Base-by-base conservation (phyloP, 2,329 filamentous ascomycete species). In the Mariannaea elegans region DNA sequence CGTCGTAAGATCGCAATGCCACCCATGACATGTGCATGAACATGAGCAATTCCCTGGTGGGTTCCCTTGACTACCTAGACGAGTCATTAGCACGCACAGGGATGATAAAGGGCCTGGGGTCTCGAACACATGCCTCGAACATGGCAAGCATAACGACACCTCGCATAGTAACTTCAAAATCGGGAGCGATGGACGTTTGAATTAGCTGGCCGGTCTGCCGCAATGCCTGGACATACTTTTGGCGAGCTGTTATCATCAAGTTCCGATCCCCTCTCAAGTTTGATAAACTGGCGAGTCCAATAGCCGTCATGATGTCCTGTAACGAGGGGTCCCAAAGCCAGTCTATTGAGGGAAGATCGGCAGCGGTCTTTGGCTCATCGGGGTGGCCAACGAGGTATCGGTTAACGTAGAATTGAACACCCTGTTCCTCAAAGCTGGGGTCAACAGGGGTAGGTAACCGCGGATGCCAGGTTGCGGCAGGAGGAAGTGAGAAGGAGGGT, bases 1-100 rank as follows among this genome's bases (percentile, higher is more conserved):
- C 74, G 78, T 56, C 81, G 80, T 16, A 88, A 75, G n/a, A 90
- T 73, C 10, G 87, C 85, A 42, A 84, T 79, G 2, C 85, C 86
- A 1, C 87, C 87, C 65, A 83, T 78, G 44, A 88, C 81, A 69
- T 90, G 87, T 6, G 82, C 82, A 51, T 81, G 82, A 62, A 86
- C 87, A 18, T 80, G 80, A 14, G 80, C 75, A 18, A 83, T 78
- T 21, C 81, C 78, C 52, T 80, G 71, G 32, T 78, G 76, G 3
- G 78, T 78, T 32, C 82, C 80, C 58, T 79, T 81, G n/a, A 82
- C 81, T 9, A 80, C 72, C 79, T 80, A 44, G 8, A 14, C 7
- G 31, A 9, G 9, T 9, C 24, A 13, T 74, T 49, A 74, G 73
- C 44, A 31, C 31, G 21, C 6, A 38, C 56, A 50, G 32, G 44